Evolutionary conservation across 1,284 basidiomycete genomes (phyloP).

Genomic region (Ceratorhiza oryzae-sativae): DNA sequence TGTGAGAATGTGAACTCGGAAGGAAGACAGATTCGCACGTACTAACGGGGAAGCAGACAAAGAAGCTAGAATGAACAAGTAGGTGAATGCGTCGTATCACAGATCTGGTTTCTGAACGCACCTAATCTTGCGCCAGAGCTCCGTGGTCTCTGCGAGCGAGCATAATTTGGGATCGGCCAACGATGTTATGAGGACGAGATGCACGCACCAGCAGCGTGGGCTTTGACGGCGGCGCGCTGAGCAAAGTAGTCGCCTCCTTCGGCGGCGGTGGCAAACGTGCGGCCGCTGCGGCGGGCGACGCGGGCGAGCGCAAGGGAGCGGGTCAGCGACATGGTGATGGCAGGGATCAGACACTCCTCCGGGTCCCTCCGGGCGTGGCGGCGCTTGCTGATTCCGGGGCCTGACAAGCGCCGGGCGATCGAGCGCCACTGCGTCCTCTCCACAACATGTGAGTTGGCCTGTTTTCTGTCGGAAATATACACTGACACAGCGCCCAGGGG

Average conservation of each 20-base stretch:
- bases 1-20: conserved; percentile 47
- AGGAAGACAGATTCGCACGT: conserved; percentile 42
- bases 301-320: conserved; percentile 34
- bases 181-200: conserved; percentile 6
- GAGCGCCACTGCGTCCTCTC: conserved; percentile 4
- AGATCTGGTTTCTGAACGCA: conserved; percentile 49
- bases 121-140: conserved; percentile 88
- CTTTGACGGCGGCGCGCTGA: conserved; percentile 64
- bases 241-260: conserved; percentile 40
- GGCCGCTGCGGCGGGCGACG: conserved; percentile 23
- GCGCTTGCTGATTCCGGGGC: conserved; percentile 16
- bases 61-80: conserved; percentile 63
- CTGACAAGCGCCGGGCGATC: background rate
- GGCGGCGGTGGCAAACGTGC: conserved; percentile 38
- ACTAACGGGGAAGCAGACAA: conserved; percentile 72
- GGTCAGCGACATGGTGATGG: conserved; percentile 19
- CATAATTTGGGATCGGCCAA: conserved; percentile 42
- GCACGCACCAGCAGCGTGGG: conserved; percentile 71
- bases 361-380: conserved; percentile 15
- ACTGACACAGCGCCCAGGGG: conserved; percentile 55
- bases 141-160: conserved; percentile 64
- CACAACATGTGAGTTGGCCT: conserved; percentile 35
- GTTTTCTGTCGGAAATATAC: background rate
- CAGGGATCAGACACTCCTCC: conserved; percentile 14
- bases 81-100: background rate